Percentiles rank a stretch among this genome's conserved stretches.
phyloP scores from a whole-genome alignment of 495 filamentous ascomycete species.

The Penicillium soppii region DNA sequence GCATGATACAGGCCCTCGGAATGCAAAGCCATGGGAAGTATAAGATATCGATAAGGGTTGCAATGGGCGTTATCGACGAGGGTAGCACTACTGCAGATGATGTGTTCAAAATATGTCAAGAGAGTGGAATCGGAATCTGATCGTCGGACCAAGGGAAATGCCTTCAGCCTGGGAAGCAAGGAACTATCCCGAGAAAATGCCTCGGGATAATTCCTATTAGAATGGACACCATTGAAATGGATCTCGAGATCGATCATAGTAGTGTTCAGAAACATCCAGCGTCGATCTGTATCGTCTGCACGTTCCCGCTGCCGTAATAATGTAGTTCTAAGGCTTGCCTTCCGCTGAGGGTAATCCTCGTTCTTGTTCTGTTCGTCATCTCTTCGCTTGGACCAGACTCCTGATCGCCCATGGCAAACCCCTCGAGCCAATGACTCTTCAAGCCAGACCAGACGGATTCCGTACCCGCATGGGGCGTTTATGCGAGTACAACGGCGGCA shows the following conservation, averaged over 20 bases:
- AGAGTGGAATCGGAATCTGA: conserved; percentile 16
- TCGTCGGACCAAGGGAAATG: neutral
- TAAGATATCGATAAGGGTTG: conserved; percentile 28
- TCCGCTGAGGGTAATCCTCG: neutral
- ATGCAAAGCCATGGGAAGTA: conserved; percentile 26
- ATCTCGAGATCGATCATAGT: conserved; percentile 20
- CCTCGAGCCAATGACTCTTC: conserved; percentile 25
- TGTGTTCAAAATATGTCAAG: conserved; percentile 22
- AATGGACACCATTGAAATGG: conserved; percentile 11
- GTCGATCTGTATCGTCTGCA: neutral
- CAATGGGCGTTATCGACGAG: conserved; percentile 23
- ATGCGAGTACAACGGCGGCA: conserved; percentile 22
- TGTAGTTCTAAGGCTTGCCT: neutral
- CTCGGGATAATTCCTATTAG: neutral
- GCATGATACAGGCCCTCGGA: conserved; percentile 26
- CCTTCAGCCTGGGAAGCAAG: conserved; percentile 5
- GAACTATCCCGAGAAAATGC: neutral
- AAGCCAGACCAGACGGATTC: conserved; percentile 23
- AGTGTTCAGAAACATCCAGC: conserved; percentile 24
- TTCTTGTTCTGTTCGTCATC: neutral
- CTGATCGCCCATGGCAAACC: conserved; percentile 24
- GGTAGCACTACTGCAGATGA: conserved; percentile 26
- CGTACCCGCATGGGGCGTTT: conserved; percentile 18
- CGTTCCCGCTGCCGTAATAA: neutral
- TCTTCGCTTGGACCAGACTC: conserved; percentile 23